Base-by-base conservation (phyloP, 2,329 filamentous ascomycete species). In the Calonectria hawksworthii region DNA sequence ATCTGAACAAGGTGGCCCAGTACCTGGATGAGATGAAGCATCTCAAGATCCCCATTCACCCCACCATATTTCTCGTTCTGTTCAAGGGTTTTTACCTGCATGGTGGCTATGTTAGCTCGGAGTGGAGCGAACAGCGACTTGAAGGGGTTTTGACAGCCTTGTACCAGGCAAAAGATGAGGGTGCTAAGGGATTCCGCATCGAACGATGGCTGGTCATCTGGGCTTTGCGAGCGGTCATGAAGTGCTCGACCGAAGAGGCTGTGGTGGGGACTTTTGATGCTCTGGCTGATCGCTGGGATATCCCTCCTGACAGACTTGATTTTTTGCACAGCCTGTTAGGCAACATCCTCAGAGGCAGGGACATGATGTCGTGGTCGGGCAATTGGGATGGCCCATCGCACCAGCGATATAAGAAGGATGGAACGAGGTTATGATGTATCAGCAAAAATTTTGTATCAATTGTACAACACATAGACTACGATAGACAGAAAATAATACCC, bases 31-130 rank as follows among this genome's bases (percentile, higher is more conserved):
- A 99, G 83, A 98, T 98, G 95, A 91, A 91, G 71, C 86, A 87
- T 47, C 92, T 93, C 77, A 86, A 89, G 4, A 88, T 98, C 4
- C 91, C 92, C 0, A 86, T 96, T 21, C 92, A 96, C 75, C 94
- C 94, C 8, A 90, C 93, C 72, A 90, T 98, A 30, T 98, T 96
- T 81, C 88, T 97, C 47, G 90, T 94, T 10, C 87, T 99, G 4
- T 94, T 99, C 85, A 93, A 95, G 80, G 96, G 94, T 0, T 99
- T 99, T 82, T 89, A 90, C 38, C 84, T 87, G 3, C 93, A 98
- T 81, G 96, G 96, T 14, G 92, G 92, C 32, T 82, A 87, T 30
- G 87, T 76, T 1, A 84, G 92, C 76, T 92, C 93, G 0, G 89
- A 91, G 16, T 99, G 97, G 96, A 95, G 92, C 34, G 86, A 88